Evolutionary conservation across 2,329 filamentous ascomycete genomes (phyloP).

Genomic region (Epichloe aotearoae): DNA sequence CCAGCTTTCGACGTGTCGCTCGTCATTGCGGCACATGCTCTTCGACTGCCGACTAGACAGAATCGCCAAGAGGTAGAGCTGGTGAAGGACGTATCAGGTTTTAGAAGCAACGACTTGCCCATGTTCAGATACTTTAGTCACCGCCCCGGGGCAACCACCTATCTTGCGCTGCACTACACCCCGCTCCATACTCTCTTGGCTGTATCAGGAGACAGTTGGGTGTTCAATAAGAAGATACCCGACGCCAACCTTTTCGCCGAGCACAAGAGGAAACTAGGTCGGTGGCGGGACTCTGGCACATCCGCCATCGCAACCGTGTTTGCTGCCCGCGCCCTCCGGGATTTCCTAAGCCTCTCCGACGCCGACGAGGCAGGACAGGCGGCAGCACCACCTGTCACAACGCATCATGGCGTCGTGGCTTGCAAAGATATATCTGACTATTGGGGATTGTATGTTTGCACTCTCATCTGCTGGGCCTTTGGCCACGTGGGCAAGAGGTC

Average conservation of each 20-base stretch:
- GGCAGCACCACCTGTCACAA: slow-evolving; percentile 7
- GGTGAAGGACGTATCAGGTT: slow-evolving; percentile 11
- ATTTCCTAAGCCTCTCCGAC: slow-evolving; percentile 21
- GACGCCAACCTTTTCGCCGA: slow-evolving; percentile 29
- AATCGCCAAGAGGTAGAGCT: slow-evolving; percentile 14
- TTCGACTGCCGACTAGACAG: slow-evolving; percentile 24
- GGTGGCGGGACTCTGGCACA: slow-evolving; percentile 31
- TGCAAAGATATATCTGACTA: slow-evolving; percentile 33
- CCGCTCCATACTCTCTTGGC: slow-evolving; percentile 45
- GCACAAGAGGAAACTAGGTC: slow-evolving; percentile 31
- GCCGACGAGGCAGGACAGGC: slow-evolving; percentile 6
- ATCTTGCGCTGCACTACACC: slow-evolving; percentile 43
- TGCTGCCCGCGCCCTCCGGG: slow-evolving; percentile 38
- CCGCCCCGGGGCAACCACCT: slow-evolving; percentile 35
- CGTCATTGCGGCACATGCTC: slow-evolving; percentile 25
- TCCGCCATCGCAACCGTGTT: slow-evolving; percentile 34
- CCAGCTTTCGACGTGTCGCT: slow-evolving; percentile 26
- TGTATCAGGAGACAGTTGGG: slow-evolving; percentile 45
- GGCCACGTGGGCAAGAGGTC: slow-evolving; percentile 20
- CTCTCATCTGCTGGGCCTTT: slow-evolving; percentile 47
- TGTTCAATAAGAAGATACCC: slow-evolving; percentile 41
- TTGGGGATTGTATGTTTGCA: slow-evolving; percentile 43
- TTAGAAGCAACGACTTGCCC: slow-evolving; percentile 13
- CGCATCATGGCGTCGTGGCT: slow-evolving; percentile 3
- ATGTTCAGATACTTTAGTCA: slow-evolving; percentile 30